phyloP scores from a whole-genome alignment of 2,329 filamentous ascomycete species.

The Teratosphaeria destructans region DNA sequence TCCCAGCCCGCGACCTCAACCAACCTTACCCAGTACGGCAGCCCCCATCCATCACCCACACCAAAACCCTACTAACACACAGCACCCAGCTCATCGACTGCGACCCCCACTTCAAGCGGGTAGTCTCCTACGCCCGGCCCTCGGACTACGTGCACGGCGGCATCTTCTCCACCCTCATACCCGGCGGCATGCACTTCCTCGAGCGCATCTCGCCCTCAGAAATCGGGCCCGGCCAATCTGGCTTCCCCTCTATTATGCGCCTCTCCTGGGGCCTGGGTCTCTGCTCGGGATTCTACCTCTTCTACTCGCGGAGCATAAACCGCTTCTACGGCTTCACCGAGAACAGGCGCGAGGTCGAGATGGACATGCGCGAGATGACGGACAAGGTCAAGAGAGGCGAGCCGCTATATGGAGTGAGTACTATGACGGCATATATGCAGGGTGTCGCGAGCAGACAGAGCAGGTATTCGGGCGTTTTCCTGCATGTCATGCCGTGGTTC shows the following conservation, averaged over 20 bases:
- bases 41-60: not conserved
- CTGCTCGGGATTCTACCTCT: conserved; percentile 69
- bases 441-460: conserved; percentile 88
- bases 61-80: not conserved
- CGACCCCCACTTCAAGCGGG: conserved; percentile 90
- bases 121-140: conserved; percentile 73
- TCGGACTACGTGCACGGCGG: conserved; percentile 71
- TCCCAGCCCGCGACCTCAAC: conserved; percentile 64
- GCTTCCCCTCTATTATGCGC: conserved; percentile 74
- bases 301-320: conserved; percentile 71
- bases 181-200: conserved; percentile 64
- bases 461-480: conserved; percentile 75
- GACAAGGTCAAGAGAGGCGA: conserved; percentile 87
- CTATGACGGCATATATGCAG: conserved; percentile 78
- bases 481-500: conserved; percentile 86
- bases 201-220: conserved; percentile 79
- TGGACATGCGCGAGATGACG: conserved; percentile 99
- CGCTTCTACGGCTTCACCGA: conserved; percentile 94
- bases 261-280: conserved; percentile 62
- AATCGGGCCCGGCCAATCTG: conserved; percentile 57
- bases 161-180: conserved; percentile 59
- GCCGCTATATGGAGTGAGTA: conserved; percentile 74
- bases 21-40: conserved; percentile 71
- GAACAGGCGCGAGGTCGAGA: conserved; percentile 80
- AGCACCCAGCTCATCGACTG: conserved; percentile 81